Evolutionary conservation across 495 filamentous ascomycete species (phyloP).

Genomic region (Aspergillus cristatus): DNA sequence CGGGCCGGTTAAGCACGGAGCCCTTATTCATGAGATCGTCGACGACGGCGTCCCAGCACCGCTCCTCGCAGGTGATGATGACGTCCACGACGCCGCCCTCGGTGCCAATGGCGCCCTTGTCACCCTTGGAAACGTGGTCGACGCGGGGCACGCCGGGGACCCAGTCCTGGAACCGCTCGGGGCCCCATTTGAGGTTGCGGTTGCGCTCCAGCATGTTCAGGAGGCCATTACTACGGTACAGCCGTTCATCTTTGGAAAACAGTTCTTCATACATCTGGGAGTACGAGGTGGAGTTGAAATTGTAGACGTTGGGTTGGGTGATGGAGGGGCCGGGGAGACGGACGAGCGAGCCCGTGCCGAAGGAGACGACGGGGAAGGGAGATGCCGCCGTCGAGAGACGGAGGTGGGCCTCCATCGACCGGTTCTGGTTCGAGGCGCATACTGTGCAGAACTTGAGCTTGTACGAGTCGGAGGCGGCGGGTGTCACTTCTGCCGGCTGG

Average conservation of each 20-base stretch:
- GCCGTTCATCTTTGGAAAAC: conserved; percentile 67
- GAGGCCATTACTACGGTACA: conserved; percentile 88
- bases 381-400: conserved; percentile 61
- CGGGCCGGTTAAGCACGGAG: conserved; percentile 73
- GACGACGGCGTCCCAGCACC: conserved; percentile 97
- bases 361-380: conserved; percentile 91
- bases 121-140: conserved; percentile 44
- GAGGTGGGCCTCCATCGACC: conserved; percentile 97
- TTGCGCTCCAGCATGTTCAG: conserved; percentile 95
- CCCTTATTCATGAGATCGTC: conserved; percentile 86
- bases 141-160: conserved; percentile 73
- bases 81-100: conserved; percentile 89
- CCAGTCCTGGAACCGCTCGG: conserved; percentile 99
- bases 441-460: conserved; percentile 97
- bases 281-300: conserved; percentile 93
- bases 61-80: conserved; percentile 95
- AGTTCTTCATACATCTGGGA: conserved; percentile 84
- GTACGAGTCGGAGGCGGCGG: conserved; percentile 47
- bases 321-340: conserved; percentile 89
- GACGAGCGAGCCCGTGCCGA: conserved; percentile 92
- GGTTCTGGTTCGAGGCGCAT: conserved; percentile 94
- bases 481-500: conserved; percentile 17
- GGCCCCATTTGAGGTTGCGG: conserved; percentile 81
- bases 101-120: conserved; percentile 66
- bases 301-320: conserved; percentile 90